These are phyloP conservation scores for Aspergillus cavernicola DNA, from an alignment of 495 filamentous ascomycete genomes.

Conservation along the genomic window DNA sequence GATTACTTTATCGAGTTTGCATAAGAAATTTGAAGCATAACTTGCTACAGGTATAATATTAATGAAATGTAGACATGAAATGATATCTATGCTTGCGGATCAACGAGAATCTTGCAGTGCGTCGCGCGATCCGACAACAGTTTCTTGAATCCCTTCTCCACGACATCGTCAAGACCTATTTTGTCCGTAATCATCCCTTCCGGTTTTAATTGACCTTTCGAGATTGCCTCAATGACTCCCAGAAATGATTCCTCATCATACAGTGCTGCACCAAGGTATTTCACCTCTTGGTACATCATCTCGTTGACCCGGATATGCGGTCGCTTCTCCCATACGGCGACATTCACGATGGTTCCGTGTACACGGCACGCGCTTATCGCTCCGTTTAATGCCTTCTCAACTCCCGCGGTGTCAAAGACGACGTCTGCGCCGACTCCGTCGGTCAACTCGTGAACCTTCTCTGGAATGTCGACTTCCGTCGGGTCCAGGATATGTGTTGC, in stretches of 20 bases:
- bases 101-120: slow-evolving; percentile 40
- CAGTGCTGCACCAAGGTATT: slow-evolving; percentile 48
- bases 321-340: slow-evolving; percentile 58
- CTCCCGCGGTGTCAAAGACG: slow-evolving; percentile 56
- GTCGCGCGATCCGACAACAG: slow-evolving; percentile 54
- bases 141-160: slow-evolving; percentile 54
- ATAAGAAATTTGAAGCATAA: no score
- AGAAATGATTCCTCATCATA: slow-evolving; percentile 54
- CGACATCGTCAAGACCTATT: slow-evolving; percentile 50
- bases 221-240: slow-evolving; percentile 51
- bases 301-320: slow-evolving; percentile 46
- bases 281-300: slow-evolving; percentile 43
- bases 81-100: slow-evolving; percentile 18
- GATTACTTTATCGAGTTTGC: no score
- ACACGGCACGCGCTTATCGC: slow-evolving; percentile 47
- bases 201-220: slow-evolving; percentile 48
- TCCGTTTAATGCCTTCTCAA: slow-evolving; percentile 47
- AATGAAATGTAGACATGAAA: no score
- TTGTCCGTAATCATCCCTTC: slow-evolving; percentile 53
- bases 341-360: slow-evolving; percentile 57
- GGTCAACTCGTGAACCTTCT: slow-evolving; percentile 42
- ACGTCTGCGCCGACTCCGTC: slow-evolving; percentile 50
- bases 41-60: no score
- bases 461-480: slow-evolving; percentile 45
- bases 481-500: slow-evolving; percentile 56